These are phyloP conservation scores for Galerina marginata DNA, from an alignment of 768 basidiomycete genomes.

Conservation along the genomic window DNA sequence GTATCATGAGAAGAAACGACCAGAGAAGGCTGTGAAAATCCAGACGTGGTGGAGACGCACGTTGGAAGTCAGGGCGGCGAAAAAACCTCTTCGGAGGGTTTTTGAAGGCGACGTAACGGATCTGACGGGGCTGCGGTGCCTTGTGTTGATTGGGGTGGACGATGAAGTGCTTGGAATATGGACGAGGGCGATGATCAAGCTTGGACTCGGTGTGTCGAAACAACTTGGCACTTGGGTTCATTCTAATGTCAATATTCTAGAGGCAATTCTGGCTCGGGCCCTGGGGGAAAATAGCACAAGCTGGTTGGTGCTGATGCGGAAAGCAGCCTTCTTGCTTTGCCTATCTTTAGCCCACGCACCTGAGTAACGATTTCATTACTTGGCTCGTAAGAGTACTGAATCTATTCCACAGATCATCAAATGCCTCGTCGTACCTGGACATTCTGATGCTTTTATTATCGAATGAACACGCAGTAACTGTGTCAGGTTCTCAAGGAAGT, in stretches of 20 bases:
- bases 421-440: conserved; percentile 52
- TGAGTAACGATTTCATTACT: conserved; percentile 47
- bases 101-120: too few relatives aligned
- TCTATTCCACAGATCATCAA: conserved; percentile 44
- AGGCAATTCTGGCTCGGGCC: conserved; percentile 49
- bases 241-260: not conserved
- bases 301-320: conserved; percentile 74
- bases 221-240: not conserved
- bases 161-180: conserved; percentile 51
- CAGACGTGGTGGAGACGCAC: conserved; percentile 77
- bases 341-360: too few relatives aligned
- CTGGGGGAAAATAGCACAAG: conserved; percentile 42
- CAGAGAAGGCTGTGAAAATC: conserved; percentile 63
- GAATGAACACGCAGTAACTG: conserved; percentile 21
- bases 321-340: too few relatives aligned
- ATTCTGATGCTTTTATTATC: conserved; percentile 57
- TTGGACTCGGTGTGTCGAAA: conserved; percentile 37
- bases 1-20: conserved; percentile 62
- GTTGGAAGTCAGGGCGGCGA: too few relatives aligned
- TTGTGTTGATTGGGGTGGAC: conserved; percentile 66
- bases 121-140: too few relatives aligned
- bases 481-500: conserved; percentile 38
- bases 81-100: too few relatives aligned
- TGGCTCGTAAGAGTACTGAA: not conserved
- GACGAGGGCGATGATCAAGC: conserved; percentile 42